Conservation (phyloP, 2,329 filamentous ascomycete genomes). For the Verticillium tricorpus region DNA sequence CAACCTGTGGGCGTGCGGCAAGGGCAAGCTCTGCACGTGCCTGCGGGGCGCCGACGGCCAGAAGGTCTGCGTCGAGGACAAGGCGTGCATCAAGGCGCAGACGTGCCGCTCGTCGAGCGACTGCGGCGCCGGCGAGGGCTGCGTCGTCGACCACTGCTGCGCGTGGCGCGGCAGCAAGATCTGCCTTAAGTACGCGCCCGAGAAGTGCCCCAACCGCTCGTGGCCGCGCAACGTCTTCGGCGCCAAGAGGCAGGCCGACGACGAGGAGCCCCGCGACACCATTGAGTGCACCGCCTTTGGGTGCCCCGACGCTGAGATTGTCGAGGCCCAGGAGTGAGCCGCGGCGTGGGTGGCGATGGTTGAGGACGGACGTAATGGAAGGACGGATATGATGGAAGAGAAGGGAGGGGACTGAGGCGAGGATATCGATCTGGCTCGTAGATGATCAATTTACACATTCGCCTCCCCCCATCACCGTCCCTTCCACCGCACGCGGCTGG, state of each 20-base stretch:
- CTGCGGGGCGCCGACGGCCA: neutral
- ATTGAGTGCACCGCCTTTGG: slow-evolving; percentile 1
- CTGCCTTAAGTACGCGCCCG: slow-evolving; percentile 5
- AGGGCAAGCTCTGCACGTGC: slow-evolving; percentile 1
- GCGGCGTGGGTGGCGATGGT: neutral
- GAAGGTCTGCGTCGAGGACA: slow-evolving; percentile 4
- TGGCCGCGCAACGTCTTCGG: neutral
- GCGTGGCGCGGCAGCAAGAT: neutral
- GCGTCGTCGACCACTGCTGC: slow-evolving; percentile 6
- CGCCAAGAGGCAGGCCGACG: neutral
- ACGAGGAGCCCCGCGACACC: neutral
- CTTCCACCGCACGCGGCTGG: slow-evolving; percentile 72
- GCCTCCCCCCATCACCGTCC: slow-evolving; percentile 16
- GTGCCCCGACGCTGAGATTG: slow-evolving; percentile 1
- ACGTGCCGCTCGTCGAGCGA: neutral
- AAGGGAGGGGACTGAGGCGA: neutral
- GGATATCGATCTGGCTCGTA: neutral
- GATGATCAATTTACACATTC: neutral
- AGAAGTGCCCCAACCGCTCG: neutral
- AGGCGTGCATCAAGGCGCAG: neutral
- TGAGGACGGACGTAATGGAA: neutral
- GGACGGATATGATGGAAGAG: neutral
- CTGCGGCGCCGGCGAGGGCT: slow-evolving; percentile 4
- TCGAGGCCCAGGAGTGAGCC: neutral
- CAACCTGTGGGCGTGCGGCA: slow-evolving; percentile 5